Base-by-base conservation (phyloP, 2,329 filamentous ascomycete genomes). In the Fusarium algeriense region DNA sequence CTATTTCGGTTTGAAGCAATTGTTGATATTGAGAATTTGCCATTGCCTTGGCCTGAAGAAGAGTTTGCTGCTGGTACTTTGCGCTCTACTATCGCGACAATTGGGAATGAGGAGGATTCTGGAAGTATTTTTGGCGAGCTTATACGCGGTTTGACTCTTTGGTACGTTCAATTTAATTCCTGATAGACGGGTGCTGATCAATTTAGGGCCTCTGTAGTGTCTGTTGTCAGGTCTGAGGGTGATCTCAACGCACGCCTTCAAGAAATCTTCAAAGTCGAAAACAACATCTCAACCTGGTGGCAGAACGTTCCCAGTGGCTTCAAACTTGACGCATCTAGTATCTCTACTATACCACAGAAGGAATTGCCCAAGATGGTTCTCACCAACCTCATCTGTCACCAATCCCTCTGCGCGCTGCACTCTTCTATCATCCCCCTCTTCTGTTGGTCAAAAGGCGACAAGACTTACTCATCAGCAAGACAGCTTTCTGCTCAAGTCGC, bases 331-430 rank as follows among this genome's bases (percentile, higher is more conserved):
- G 2, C 20, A 0, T 12, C 28, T 3, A 7, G 1, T 6, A 2
- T 26, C 2, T 6, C 7, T 1, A 12, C 1, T 7, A 7, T 19
- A 1, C 1, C 14, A 2, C 12, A 2, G 2, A 9, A 19, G 2
- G 3, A 2, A 0, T 15, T 65, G 1, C 38, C 62, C 2, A 65
- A 58, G 1, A 5, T 45, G 0, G 8, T 65, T 0, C 23, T 65
- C 1, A 34, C 5, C 0, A 65, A 65, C 3, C 10, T 65, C 3
- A 11, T 45, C 7, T 65, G 65, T 10, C 44, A 45, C 6, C 62
- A 65, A 15, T 65, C 60, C 4, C 32, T 65, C 2, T 65, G 52
- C 1, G 44, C 28, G 1, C 7, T 66, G 1, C 60, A 66, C 10
- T 45, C 52, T 0, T 66, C 63, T 2, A 66, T 60, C 0, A 44